Evolutionary conservation across 2,329 filamentous ascomycete genomes (phyloP), one percentile per base, ranked within the genome.

Genomic region (Exserohilum rostratum): DNA sequence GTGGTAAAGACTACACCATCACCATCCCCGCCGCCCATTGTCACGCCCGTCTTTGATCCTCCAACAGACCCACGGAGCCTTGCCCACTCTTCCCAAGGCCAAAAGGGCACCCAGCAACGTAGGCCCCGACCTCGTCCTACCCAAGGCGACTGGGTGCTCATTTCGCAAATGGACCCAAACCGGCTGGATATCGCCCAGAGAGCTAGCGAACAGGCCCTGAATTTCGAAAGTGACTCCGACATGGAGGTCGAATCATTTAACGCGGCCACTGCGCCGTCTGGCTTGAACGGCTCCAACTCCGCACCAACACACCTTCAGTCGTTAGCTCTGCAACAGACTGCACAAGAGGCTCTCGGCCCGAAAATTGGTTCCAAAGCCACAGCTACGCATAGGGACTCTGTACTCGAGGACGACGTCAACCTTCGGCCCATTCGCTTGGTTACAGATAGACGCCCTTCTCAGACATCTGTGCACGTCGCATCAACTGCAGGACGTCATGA

Each of bases 81-180:
- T 76, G 64, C 71, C 80, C 52, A 75, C 77, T 65, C 69, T 74
- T 68, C 74, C 64, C 71, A 74, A 72, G 79, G 78, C 70, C 80
- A 79, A 68, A 71, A 71, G 53, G 66, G 60, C 55, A 76, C 79
- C 80, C 82, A 82, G 79, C 64, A 61, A 61, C 78, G 71, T 66
- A 85, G 85, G 82, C 76, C 81, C 58, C 79, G 75, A 61, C 35
- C 46, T 9, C 46, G 38, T 6, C 79, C 83, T 37, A 85, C 78
- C 65, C 83, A 84, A 69, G 85, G 83, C 65, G 86, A 90, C 82
- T 84, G 81, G 64, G 86, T 90, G 60, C 80, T 93, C 73, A 82
- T 93, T 59, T 76, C 79, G 53, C 80, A 82, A 72, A 82, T 93
- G 78, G 84, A 79, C 64, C 85, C 86, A 67, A 85, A 86, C 68